Base-by-base conservation (phyloP, 495 filamentous ascomycete genomes). In the Penicillium paxilli region DNA sequence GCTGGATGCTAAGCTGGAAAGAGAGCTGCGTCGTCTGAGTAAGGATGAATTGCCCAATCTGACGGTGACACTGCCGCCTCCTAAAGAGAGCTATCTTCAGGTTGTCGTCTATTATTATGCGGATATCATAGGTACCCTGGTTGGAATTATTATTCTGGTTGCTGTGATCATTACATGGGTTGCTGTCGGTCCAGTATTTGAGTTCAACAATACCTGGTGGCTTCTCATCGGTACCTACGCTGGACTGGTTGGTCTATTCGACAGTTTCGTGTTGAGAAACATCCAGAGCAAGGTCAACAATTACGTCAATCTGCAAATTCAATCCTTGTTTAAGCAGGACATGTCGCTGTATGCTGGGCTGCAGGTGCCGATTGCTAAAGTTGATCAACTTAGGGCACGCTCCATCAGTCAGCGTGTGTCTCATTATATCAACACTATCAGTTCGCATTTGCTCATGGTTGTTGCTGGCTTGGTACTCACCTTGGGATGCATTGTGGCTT, bases 181-280 rank as follows among this genome's bases (percentile, higher is more conserved):
- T 22, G 52, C 57, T 21, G 57, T 69, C 33, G 70, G 70, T 0
- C 62, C 65, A 1, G 26, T 64, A 24, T 58, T 72, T n/a, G 21
- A 65, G 1, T 72, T 64, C 51, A 60, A 62, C 49, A 58, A 62
- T 42, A 70, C 62, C 58, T 76, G 73, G 73, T 72, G 66, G 68
- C 58, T 76, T 0, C 59, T 74, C 35, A 73, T 73, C 54, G 73
- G 73, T 16, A 76, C 71, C 4, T 76, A 71, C 53, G 69, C 73
- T 0, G 73, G 73, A 4, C 60, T 76, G 8, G 58, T 74, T 30
- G 69, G 73, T 10, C 62, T 74, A 47, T 58, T 71, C 19, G 69
- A 74, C 50, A 66, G 67, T 17, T 74, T 76, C 42, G 67, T 72
- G 8, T 58, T 74, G 7, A 64, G 71, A 8, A 74, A 73, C 45